Evolutionary conservation across 2,329 filamentous ascomycete genomes (phyloP).

Genomic region (Claviceps sp.): DNA sequence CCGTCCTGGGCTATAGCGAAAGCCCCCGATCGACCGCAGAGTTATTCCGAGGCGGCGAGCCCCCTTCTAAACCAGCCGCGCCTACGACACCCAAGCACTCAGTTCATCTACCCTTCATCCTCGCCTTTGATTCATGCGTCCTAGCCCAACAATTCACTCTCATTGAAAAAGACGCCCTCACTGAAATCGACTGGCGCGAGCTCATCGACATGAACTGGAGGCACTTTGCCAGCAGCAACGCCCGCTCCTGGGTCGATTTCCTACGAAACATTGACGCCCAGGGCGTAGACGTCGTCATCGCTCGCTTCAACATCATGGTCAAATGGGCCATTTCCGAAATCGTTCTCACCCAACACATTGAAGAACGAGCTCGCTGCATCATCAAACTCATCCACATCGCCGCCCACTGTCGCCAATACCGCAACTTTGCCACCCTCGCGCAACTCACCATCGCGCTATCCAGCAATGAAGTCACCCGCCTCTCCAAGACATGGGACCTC

Average conservation of each 20-base stretch:
- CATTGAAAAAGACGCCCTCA: constrained; percentile 74
- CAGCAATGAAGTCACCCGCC: constrained; percentile 55
- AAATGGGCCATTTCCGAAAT: constrained; percentile 77
- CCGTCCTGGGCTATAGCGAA: constrained; percentile 25
- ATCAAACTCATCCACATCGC: constrained; percentile 77
- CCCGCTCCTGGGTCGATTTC: constrained; percentile 72
- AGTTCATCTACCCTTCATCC: constrained; percentile 63
- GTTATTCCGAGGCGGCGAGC: constrained; percentile 21
- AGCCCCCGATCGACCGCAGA: constrained; percentile 7
- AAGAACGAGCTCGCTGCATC: constrained; percentile 63
- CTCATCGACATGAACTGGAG: constrained; percentile 76
- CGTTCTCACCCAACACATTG: constrained; percentile 56
- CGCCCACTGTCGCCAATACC: constrained; percentile 57
- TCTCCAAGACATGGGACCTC: constrained; percentile 58
- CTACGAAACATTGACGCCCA: constrained; percentile 57
- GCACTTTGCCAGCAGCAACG: constrained; percentile 48
- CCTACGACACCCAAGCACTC: constrained; percentile 26
- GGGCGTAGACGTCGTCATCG: constrained; percentile 72
- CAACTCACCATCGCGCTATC: constrained; percentile 68
- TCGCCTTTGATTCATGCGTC: constrained; percentile 67
- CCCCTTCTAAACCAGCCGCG: constrained; percentile 18
- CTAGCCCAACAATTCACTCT: constrained; percentile 75
- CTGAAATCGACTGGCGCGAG: constrained; percentile 82
- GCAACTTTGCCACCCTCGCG: constrained; percentile 75
- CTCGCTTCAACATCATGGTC: constrained; percentile 77